phyloP scores from a whole-genome alignment of 805 yeast genomes.

The Candida broadrunensis region DNA sequence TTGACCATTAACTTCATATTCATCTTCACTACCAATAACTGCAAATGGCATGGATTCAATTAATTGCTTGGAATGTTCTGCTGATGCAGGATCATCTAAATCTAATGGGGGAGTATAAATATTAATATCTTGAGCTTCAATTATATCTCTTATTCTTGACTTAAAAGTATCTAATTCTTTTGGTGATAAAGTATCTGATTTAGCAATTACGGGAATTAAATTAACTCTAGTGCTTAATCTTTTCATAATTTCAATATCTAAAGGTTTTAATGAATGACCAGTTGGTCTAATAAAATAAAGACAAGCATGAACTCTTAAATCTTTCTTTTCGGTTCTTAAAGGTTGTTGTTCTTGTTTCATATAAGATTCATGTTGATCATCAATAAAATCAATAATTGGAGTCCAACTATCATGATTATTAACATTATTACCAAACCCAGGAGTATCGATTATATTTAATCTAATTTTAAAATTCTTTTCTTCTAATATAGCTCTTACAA shows the following conservation, averaged over 20 bases:
- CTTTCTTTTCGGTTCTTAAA: slow-evolving; percentile 58
- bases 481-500: slow-evolving; percentile 74
- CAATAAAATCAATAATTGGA: slow-evolving; percentile 82
- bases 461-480: slow-evolving; percentile 79
- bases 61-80: slow-evolving; percentile 76
- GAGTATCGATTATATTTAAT: slow-evolving; percentile 84
- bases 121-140: slow-evolving; percentile 79
- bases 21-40: slow-evolving; percentile 72
- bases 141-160: slow-evolving; percentile 73
- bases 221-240: slow-evolving; percentile 76
- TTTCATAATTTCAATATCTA: slow-evolving; percentile 88
- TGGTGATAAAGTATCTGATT: slow-evolving; percentile 80
- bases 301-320: slow-evolving; percentile 87
- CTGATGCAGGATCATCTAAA: slow-evolving; percentile 66
- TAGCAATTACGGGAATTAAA: slow-evolving; percentile 85
- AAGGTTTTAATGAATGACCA: slow-evolving; percentile 81
- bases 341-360: slow-evolving; percentile 97
- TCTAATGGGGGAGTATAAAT: slow-evolving; percentile 85
- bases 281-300: slow-evolving; percentile 89
- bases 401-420: slow-evolving; percentile 85
- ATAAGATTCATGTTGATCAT: slow-evolving; percentile 83
- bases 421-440: slow-evolving; percentile 90
- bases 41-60: slow-evolving; percentile 89
- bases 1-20: slow-evolving; percentile 61
- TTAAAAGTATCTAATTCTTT: slow-evolving; percentile 68